Conservation (phyloP, 305 asterid species). For the Stenogyne calaminthoides region DNA sequence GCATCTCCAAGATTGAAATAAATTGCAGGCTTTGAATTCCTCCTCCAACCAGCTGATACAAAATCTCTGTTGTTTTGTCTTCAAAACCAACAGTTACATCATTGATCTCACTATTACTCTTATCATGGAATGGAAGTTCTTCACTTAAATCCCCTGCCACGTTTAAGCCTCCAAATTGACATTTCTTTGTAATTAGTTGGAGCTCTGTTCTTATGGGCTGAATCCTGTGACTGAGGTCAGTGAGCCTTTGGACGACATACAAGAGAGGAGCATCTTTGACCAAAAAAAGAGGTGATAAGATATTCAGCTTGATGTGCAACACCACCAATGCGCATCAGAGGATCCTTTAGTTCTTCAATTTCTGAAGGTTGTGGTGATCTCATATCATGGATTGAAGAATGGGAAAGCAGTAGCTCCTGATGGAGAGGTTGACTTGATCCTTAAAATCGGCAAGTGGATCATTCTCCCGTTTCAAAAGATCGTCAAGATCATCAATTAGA, state of each 20-base stretch:
- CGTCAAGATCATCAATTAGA: neutral
- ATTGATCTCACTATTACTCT: neutral
- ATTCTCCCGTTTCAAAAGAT: conserved; percentile 3
- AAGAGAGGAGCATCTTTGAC: no score
- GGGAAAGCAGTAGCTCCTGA: no score
- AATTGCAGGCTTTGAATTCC: neutral
- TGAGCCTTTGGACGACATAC: neutral
- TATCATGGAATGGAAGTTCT: neutral
- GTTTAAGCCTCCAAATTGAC: neutral
- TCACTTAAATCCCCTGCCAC: neutral
- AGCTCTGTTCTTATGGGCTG: neutral
- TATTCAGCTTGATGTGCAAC: conserved; percentile 30
- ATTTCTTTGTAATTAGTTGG: neutral
- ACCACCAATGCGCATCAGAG: conserved; percentile 5
- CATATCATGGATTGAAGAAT: neutral
- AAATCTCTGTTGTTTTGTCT: neutral
- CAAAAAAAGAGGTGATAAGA: neutral
- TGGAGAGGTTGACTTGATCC: conserved; percentile 17
- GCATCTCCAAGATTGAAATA: conserved; percentile 23
- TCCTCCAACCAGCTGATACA: conserved; percentile 16
- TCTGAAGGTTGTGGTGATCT: neutral
- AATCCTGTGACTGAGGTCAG: neutral
- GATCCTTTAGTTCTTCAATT: neutral
- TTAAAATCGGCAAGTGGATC: neutral
- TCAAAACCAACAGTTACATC: conserved; percentile 27